A percentile compares a stretch with the other conserved stretches of the same genome.
phyloP scores from a whole-genome alignment of 208 protist genomes.

The Acanthamoeba rhysodes region DNA sequence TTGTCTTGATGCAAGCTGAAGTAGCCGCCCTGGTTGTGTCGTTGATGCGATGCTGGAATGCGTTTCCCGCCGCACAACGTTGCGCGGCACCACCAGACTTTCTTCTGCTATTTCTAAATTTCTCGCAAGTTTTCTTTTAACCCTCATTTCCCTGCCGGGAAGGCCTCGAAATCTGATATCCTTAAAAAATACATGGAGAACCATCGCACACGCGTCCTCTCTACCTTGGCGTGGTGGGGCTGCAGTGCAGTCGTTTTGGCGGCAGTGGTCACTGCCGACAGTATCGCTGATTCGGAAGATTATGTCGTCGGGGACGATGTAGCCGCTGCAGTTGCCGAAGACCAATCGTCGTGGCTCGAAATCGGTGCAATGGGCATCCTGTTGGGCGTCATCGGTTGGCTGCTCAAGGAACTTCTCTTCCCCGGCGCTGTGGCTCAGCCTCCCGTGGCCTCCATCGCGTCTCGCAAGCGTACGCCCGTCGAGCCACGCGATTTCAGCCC shows the following conservation, averaged over 20 bases:
- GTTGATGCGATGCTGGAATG: too few relatives aligned
- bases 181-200: too few relatives aligned
- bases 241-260: background rate
- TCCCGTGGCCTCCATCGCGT: background rate
- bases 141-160: background rate
- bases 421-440: background rate
- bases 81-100: background rate
- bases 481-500: constrained; percentile 21
- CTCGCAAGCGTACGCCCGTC: background rate
- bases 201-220: background rate
- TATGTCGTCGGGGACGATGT: background rate
- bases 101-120: background rate
- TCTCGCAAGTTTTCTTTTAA: background rate
- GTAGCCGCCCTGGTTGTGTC: too few relatives aligned
- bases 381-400: constrained; percentile 17
- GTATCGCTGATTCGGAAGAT: background rate
- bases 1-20: too few relatives aligned
- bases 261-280: background rate
- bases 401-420: constrained; percentile 51
- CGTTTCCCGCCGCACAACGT: too few relatives aligned
- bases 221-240: background rate
- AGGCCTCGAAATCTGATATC: too few relatives aligned
- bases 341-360: background rate
- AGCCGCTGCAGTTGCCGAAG: background rate
- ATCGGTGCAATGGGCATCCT: constrained; percentile 35